Conservation (phyloP, 2,329 filamentous ascomycete genomes). For the Neopestalotiopsis sp. region DNA sequence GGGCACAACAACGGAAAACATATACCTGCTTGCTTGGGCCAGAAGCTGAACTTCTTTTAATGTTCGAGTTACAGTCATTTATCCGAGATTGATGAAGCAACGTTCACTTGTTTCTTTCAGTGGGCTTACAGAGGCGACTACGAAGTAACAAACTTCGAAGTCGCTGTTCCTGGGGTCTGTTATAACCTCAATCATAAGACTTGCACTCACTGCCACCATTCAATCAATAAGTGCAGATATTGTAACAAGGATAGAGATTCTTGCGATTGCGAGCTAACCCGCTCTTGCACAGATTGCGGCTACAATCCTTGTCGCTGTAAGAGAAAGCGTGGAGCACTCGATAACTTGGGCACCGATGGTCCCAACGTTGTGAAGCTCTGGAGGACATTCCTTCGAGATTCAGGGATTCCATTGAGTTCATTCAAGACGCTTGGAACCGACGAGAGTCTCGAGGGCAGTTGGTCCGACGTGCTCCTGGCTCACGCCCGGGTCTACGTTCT, state of each 20-base stretch:
- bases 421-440: neutral
- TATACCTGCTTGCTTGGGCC: too few species aligned
- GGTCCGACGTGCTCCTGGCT: conserved; percentile 40
- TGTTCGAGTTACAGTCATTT: conserved; percentile 33
- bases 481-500: conserved; percentile 46
- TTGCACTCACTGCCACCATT: neutral
- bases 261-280: too few species aligned
- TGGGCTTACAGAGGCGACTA: conserved; percentile 57
- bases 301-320: too few species aligned
- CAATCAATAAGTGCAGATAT: too few species aligned
- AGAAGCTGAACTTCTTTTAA: neutral
- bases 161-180: neutral
- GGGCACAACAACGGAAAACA: too few species aligned
- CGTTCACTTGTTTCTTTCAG: conserved; percentile 53
- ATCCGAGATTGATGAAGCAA: conserved; percentile 52
- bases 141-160: conserved; percentile 29
- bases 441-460: neutral
- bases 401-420: neutral
- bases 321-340: neutral
- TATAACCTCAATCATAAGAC: neutral
- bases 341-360: neutral
- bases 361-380: neutral
- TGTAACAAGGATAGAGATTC: too few species aligned
- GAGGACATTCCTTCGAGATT: neutral
- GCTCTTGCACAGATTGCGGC: too few species aligned